These are phyloP conservation scores for Plasmopara muralis DNA, from an alignment of 352 stramenopile genomes.

Conservation along the genomic window DNA sequence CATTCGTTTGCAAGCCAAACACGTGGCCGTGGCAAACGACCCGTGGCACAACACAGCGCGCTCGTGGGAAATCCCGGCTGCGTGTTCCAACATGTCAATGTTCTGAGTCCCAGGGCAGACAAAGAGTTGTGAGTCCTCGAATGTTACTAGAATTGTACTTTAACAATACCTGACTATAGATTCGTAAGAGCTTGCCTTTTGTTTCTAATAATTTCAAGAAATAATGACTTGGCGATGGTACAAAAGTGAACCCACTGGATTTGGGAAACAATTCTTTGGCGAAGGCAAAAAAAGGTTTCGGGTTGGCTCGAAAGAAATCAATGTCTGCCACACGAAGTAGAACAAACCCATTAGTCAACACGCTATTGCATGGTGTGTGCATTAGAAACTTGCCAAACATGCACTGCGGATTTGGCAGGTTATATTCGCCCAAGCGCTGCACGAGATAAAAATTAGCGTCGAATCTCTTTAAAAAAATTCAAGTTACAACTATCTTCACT, in stretches of 20 bases:
- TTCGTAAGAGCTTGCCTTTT: slow-evolving; percentile 88
- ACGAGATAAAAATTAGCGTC: slow-evolving; percentile 3
- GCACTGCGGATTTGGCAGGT: slow-evolving; percentile 78
- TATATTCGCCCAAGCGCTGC: slow-evolving; percentile 72
- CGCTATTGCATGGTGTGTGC: no score
- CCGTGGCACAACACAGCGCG: slow-evolving; percentile 92
- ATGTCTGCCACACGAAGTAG: slow-evolving; percentile 82
- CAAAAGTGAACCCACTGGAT: slow-evolving; percentile 73
- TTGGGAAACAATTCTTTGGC: slow-evolving; percentile 85
- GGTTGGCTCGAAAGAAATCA: slow-evolving; percentile 95
- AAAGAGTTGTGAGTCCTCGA: background rate
- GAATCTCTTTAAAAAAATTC: background rate
- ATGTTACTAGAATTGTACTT: background rate
- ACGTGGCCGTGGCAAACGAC: slow-evolving; percentile 89
- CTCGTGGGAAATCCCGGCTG: slow-evolving; percentile 89
- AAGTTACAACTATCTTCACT: background rate
- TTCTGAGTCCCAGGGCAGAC: slow-evolving; percentile 82
- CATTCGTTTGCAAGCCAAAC: slow-evolving; percentile 80
- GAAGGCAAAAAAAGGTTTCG: slow-evolving; percentile 96
- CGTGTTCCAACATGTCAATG: slow-evolving; percentile 96
- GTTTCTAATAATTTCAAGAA: slow-evolving; percentile 93
- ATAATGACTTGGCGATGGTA: slow-evolving; percentile 89
- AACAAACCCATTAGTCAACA: no score
- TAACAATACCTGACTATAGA: slow-evolving; percentile 81
- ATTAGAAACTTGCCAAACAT: slow-evolving; percentile 59